Percentiles rank a stretch among this genome's conserved stretches.
Conservation (phyloP, 352 stramenopile genomes). For the Globisporangium uncinulatum region DNA sequence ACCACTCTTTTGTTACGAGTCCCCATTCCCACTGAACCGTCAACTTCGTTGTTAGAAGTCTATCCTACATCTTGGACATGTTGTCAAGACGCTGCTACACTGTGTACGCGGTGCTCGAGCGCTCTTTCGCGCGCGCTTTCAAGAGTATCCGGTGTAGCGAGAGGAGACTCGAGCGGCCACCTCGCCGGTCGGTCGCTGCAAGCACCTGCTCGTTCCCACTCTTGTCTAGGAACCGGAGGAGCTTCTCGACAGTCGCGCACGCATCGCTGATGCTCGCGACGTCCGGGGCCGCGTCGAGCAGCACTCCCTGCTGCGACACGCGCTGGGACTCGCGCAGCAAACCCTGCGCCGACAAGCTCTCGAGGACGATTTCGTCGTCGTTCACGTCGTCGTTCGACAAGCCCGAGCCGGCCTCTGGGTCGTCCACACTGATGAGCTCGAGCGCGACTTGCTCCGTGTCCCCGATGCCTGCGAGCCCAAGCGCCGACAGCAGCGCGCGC, state of each 20-base stretch:
- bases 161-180: conserved; percentile 35
- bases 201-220: conserved; percentile 15
- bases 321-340: conserved; percentile 38
- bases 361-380: conserved; percentile 59
- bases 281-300: conserved; percentile 17
- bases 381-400: conserved; percentile 15
- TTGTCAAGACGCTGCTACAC: conserved; percentile 5
- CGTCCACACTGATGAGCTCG: conserved; percentile 41
- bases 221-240: conserved; percentile 43
- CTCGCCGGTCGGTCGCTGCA: conserved; percentile 28
- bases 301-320: conserved; percentile 17
- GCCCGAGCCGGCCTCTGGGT: conserved; percentile 18
- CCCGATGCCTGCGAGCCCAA: conserved; percentile 30
- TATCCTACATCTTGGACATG: not conserved
- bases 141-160: conserved; percentile 46
- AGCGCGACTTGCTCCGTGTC: conserved; percentile 22
- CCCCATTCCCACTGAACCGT: no score
- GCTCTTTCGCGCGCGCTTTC: conserved; percentile 41
- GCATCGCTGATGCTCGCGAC: conserved; percentile 32
- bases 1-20: not conserved
- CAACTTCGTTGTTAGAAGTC: not conserved
- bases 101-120: conserved; percentile 16
- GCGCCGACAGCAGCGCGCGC: conserved; percentile 18
- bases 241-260: conserved; percentile 26
- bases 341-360: conserved; percentile 47